Conservation (phyloP, 345 rosid genomes). For the Excoecaria agallocha region DNA sequence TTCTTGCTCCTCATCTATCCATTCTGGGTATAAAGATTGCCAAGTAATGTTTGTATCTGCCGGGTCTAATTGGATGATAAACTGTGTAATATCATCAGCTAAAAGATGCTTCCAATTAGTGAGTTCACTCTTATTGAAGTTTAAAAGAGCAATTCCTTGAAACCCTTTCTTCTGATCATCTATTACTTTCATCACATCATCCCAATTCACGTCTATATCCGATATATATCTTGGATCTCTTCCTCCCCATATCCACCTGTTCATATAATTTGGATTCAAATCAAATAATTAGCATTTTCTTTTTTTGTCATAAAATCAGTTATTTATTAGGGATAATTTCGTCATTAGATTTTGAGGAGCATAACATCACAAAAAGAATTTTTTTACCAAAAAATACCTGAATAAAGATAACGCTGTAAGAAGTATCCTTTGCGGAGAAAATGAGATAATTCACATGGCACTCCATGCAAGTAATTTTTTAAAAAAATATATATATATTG, state of each 20-base stretch:
- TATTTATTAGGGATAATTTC: too few relatives aligned
- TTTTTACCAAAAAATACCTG: too few relatives aligned
- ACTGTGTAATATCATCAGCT: conserved; percentile 13
- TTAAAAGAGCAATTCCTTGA: conserved; percentile 25
- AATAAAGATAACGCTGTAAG: too few relatives aligned
- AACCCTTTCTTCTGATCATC: conserved; percentile 14
- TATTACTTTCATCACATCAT: conserved; percentile 17
- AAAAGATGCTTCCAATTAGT: conserved; percentile 21
- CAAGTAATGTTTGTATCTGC: conserved; percentile 26
- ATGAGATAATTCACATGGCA: too few relatives aligned
- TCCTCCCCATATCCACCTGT: conserved; percentile 40
- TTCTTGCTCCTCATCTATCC: conserved; percentile 40
- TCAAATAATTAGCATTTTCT: too few relatives aligned
- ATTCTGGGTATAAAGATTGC: conserved; percentile 35
- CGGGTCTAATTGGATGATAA: conserved; percentile 15
- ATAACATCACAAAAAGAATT: too few relatives aligned
- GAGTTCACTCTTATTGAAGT: conserved; percentile 29
- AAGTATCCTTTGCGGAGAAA: too few relatives aligned
- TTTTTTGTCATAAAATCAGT: too few relatives aligned
- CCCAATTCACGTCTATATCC: conserved; percentile 24
- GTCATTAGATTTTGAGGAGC: too few relatives aligned
- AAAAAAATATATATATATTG: too few relatives aligned
- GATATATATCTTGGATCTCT: conserved; percentile 27
- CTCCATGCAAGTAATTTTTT: too few relatives aligned
- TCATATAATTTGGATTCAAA: conserved; percentile 9